Base-by-base conservation (phyloP, 192 early-diverging fungal genomes). In the Podila clonocystis region DNA sequence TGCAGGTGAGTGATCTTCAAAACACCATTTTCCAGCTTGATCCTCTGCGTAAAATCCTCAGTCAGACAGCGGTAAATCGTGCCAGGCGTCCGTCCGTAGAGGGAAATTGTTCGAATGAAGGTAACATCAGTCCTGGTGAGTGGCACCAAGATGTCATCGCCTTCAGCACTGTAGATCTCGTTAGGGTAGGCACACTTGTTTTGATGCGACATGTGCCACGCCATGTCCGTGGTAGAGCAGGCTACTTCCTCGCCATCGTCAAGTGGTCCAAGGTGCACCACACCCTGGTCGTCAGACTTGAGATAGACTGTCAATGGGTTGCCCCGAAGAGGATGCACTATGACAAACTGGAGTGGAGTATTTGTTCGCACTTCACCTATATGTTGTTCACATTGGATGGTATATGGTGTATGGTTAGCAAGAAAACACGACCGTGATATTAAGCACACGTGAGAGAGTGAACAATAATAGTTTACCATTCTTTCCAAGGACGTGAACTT, bases 221-320 rank as follows among this genome's bases (percentile, higher is more conserved):
- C n/a, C 13, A 26, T 31, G 5, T 20, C 7, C 9, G 31, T 61
- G 9, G 57, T 45, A 1, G 24, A 5, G 24, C 70, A 80, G 11
- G 11, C 26, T 28, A 80, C 28, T 0, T 49, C 4, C 11, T 36
- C 24, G 49, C 79, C 74, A 36, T 72, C 59, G 1, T 45, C 13
- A 31, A 86, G 45, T 3, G 38, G 26, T 13, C 86, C 86, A 7
- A 87, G 67, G 12, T 63, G 63, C 9, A 85, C 70, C 3, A 80
- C 48, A 52, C 86, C 86, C 19, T 84, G 57, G 17, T 79, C 68
- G 45, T 85, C 67, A 1, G 84, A 83, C 36, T 71, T 72, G 30
- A 87, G 50, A 7, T 49, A 63, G 0, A 73, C 49, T 15, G 30
- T 41, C 9, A 82, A 68, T 2, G 48, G 9, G 8, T 31, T 20